These are phyloP conservation scores for Moesziomyces aphidis DNA, from an alignment of 1,284 basidiomycete genomes.

Conservation along the genomic window DNA sequence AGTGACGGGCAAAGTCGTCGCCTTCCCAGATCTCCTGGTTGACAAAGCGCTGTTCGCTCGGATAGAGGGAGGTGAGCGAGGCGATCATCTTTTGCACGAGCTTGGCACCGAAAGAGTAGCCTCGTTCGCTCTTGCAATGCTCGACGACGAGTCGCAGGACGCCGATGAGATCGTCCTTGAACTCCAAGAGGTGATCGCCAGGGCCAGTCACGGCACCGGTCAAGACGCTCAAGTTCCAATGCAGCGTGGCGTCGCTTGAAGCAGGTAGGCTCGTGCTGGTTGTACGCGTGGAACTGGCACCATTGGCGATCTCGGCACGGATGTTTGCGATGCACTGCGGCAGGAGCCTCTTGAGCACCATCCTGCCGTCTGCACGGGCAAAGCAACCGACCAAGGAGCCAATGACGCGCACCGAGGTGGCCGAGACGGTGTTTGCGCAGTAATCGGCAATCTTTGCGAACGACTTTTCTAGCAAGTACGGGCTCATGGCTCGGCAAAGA, in stretches of 20 bases:
- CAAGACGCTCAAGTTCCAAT: constrained; percentile 78
- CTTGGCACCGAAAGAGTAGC: constrained; percentile 84
- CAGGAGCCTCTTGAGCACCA: constrained; percentile 83
- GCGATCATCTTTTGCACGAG: constrained; percentile 83
- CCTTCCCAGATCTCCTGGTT: constrained; percentile 85
- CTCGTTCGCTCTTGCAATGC: constrained; percentile 87
- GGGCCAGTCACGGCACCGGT: constrained; percentile 53
- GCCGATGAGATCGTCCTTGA: constrained; percentile 78
- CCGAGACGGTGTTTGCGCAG: constrained; percentile 75
- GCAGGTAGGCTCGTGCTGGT: constrained; percentile 86
- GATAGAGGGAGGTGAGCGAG: constrained; percentile 82
- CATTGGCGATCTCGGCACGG: constrained; percentile 85
- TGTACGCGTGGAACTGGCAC: constrained; percentile 90
- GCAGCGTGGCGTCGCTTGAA: constrained; percentile 89
- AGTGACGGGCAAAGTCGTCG: constrained; percentile 80
- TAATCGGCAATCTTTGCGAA: constrained; percentile 88
- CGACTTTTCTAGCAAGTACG: constrained; percentile 85
- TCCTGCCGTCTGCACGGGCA: constrained; percentile 80
- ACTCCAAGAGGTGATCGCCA: constrained; percentile 72
- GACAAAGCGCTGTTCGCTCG: constrained; percentile 83
- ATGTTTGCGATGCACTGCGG: constrained; percentile 85
- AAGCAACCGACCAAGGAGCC: constrained; percentile 90
- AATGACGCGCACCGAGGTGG: constrained; percentile 89
- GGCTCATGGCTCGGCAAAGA: constrained; percentile 87
- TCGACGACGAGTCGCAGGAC: constrained; percentile 80